Conservation (phyloP, 306 rosid species). For the Gastrolobium villosum region DNA sequence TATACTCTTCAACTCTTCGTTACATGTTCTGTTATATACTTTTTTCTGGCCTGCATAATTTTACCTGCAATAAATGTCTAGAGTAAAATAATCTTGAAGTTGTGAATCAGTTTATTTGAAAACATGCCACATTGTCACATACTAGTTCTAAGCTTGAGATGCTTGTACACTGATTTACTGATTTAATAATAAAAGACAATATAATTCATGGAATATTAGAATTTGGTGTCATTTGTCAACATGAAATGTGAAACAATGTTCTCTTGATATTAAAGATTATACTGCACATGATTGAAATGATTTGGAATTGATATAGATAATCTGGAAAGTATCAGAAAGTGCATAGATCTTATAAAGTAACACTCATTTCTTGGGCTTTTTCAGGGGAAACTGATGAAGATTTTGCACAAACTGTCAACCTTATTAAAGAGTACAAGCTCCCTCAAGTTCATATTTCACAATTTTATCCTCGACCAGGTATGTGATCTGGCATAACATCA, state of each 20-base stretch:
- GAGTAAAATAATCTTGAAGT: conserved; percentile 27
- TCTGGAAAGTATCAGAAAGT: conserved; percentile 13
- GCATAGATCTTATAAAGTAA: conserved; percentile 17
- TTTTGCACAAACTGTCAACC: conserved; percentile 81
- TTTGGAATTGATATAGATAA: conserved; percentile 28
- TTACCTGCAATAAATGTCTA: not conserved
- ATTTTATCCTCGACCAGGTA: conserved; percentile 99
- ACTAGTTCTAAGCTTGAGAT: conserved; percentile 35
- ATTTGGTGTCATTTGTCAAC: conserved; percentile 26
- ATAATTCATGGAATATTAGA: not conserved
- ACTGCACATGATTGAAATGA: conserved; percentile 25
- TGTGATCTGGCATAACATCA: conserved; percentile 21
- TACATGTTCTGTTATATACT: conserved; percentile 27
- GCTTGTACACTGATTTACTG: not conserved
- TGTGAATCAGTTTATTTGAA: conserved; percentile 32
- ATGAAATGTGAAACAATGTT: conserved; percentile 9
- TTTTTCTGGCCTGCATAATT: conserved; percentile 4
- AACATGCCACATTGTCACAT: not conserved
- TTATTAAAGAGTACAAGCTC: conserved; percentile 78
- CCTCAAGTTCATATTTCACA: conserved; percentile 98
- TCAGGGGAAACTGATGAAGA: conserved; percentile 97
- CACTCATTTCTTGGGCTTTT: conserved; percentile 51
- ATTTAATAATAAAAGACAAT: conserved; percentile 30
- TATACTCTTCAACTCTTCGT: conserved; percentile 20
- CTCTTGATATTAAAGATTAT: conserved; percentile 27